Evolutionary conservation across 148 eudicot species (phyloP).

Genomic region (Rhododendron ferrugineum): DNA sequence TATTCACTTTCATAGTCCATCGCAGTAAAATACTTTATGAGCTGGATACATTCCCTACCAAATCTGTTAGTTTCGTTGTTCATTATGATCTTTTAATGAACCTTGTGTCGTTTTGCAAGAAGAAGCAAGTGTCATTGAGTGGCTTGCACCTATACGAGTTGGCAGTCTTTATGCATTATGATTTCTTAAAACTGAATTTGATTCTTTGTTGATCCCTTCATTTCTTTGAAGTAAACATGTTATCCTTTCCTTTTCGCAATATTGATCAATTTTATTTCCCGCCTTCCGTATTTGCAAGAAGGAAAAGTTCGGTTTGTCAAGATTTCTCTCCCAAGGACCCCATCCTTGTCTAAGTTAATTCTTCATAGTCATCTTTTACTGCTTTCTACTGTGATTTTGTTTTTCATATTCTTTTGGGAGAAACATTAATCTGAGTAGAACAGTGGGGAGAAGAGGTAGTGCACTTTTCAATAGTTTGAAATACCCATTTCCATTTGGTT

Average conservation of each 20-base stretch:
- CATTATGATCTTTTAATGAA: background rate
- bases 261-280: background rate
- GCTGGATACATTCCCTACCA: background rate
- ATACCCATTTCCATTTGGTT: background rate
- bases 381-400: background rate
- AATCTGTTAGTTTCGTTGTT: background rate
- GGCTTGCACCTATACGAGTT: background rate
- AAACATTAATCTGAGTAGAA: background rate
- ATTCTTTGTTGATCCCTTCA: background rate
- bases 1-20: background rate
- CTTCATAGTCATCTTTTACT: background rate
- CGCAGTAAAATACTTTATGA: background rate
- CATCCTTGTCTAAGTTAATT: background rate
- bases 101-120: constrained; percentile 2
- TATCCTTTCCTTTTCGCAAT: background rate
- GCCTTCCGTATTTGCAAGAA: background rate
- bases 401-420: background rate
- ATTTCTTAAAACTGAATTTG: background rate
- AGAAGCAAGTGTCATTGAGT: background rate
- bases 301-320: background rate
- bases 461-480: background rate
- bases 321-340: background rate
- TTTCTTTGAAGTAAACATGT: background rate
- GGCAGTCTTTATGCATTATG: background rate
- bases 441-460: background rate